Evolutionary conservation across 768 basidiomycete genomes (phyloP), one percentile per base, ranked within the genome.

Genomic region (Suillus americanus): DNA sequence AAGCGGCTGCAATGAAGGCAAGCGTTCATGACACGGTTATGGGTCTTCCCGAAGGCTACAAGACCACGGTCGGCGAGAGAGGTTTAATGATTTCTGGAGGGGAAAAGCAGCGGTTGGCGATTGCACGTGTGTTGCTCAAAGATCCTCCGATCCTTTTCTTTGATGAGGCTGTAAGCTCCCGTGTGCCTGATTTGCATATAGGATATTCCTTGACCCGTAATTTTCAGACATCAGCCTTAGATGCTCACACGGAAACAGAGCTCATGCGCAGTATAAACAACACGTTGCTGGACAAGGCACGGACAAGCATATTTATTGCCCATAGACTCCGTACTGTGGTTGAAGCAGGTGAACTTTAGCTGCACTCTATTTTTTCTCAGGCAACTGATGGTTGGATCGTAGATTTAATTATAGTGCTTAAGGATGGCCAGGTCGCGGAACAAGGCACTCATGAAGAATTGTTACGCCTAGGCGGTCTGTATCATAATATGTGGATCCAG

Each of bases 31-130:
- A 89, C 16, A 88, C 93, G 3, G 85, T 99, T 63, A 79, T 84
- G 79, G 81, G 85, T 41, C 78, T 99, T 40, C 95, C 96, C 0
- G 92, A 95, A 6, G 89, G 89, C 63, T 99, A 97, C 75, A 71
- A 78, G 46, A 99, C 97, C 2, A 90, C 90, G 71, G 97, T 99
- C 28, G 97, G 97, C 1, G 97, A 99, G 78, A 80, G 97, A 46
- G 97, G 97, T 5, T 75, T 98, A 73, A 99, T 99, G 97, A 94
- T 99, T 56, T 96, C 94, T 43, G 97, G 97, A 0, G 97, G 97
- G 1, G 97, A 99, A 83, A 99, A 99, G 78, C 97, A 99, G 81
- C 79, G 97, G 60, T 77, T 99, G 69, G 97, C 97, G 3, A 93
- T 99, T 20, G 97, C 97, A 28, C 81, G 97, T 30, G 89, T 96